phyloP scores from a whole-genome alignment of 305 asterid genomes.

The Ilex paraguariensis region DNA sequence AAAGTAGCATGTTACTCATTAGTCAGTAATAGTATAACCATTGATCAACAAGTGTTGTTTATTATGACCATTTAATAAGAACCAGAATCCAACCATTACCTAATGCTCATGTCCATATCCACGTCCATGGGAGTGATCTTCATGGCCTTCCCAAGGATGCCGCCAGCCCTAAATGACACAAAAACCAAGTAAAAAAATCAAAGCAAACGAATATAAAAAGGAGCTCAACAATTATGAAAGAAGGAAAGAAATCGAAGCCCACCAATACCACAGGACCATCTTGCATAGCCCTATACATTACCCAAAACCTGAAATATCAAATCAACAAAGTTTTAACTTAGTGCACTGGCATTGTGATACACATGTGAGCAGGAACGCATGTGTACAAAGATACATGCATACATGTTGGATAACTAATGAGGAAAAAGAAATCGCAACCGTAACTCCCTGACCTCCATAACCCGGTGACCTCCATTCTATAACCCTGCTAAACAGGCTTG shows the following conservation, averaged over 20 bases:
- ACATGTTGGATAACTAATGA: too few species aligned
- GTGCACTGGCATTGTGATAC: neutral
- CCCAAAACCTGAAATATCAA: conserved; percentile 71
- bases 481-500: too few species aligned
- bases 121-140: conserved; percentile 42
- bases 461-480: too few species aligned
- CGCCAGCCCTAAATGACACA: conserved; percentile 74
- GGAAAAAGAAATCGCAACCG: too few species aligned
- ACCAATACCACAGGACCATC: conserved; percentile 98
- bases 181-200: conserved; percentile 14
- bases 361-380: neutral
- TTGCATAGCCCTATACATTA: conserved; percentile 86
- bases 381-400: neutral
- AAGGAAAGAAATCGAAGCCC: conserved; percentile 26
- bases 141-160: conserved; percentile 99
- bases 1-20: too few species aligned
- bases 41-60: too few species aligned
- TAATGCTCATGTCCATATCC: conserved; percentile 42
- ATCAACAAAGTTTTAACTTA: neutral
- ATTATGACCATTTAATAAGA: too few species aligned
- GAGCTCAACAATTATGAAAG: neutral
- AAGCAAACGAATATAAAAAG: conserved; percentile 7
- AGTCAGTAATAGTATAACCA: too few species aligned
- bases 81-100: too few species aligned
- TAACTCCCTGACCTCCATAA: too few species aligned